Conservation (phyloP, 306 rosid genomes). For the Luffa acutangula region DNA sequence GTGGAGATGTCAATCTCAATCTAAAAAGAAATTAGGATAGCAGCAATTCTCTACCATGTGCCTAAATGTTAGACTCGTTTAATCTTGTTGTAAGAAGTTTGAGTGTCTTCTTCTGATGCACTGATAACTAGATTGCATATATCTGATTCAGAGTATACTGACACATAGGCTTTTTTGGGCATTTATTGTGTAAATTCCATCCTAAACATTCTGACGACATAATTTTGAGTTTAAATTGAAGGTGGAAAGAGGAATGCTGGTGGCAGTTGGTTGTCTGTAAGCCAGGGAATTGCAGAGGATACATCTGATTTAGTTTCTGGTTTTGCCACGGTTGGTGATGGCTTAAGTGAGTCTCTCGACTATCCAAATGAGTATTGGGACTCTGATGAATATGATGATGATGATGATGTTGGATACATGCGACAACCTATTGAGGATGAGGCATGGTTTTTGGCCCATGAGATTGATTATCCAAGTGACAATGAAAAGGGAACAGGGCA, state of each 20-base stretch:
- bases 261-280: conserved; percentile 87
- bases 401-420: conserved; percentile 89
- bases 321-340: conserved; percentile 94
- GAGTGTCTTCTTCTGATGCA: background rate
- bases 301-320: conserved; percentile 94
- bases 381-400: conserved; percentile 96
- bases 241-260: conserved; percentile 76
- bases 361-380: conserved; percentile 96
- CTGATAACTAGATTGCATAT: background rate
- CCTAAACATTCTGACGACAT: background rate
- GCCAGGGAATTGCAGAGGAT: conserved; percentile 93
- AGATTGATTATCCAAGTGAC: conserved; percentile 97
- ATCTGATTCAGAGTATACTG: background rate
- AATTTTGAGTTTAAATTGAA: conserved; percentile 21
- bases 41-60: background rate
- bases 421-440: conserved; percentile 99
- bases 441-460: conserved; percentile 99
- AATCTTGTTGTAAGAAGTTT: background rate
- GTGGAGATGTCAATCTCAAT: background rate
- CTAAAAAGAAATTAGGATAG: background rate
- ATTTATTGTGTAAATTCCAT: conserved; percentile 5
- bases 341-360: conserved; percentile 80
- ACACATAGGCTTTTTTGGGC: background rate
- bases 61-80: background rate
- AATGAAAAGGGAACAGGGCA: conserved; percentile 88